These are phyloP conservation scores for Boletus fagicola DNA, from an alignment of 768 basidiomycete genomes.

Conservation along the genomic window DNA sequence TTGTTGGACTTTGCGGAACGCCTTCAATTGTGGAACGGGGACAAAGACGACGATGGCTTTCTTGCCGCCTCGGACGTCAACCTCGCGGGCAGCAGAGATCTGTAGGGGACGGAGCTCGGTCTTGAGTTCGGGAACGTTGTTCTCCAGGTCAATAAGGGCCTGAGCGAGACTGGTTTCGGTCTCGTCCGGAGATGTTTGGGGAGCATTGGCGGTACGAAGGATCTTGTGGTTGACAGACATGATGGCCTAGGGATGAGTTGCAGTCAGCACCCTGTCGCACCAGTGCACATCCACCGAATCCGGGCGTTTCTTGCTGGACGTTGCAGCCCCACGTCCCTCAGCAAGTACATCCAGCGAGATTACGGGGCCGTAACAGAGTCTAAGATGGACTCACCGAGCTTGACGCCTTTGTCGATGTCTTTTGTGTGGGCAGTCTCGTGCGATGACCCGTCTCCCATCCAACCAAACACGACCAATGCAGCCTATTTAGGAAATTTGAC, in stretches of 20 bases:
- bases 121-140: constrained; percentile 98
- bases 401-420: constrained; percentile 56
- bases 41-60: constrained; percentile 99
- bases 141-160: constrained; percentile 95
- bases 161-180: constrained; percentile 90
- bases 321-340: constrained; percentile 18
- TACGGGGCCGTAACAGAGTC: constrained; percentile 21
- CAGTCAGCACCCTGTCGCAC: constrained; percentile 45
- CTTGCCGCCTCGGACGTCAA: constrained; percentile 98
- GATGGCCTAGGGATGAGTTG: constrained; percentile 23
- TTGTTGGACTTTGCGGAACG: constrained; percentile 97
- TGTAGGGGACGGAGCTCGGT: constrained; percentile 91
- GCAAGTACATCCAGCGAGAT: constrained; percentile 19
- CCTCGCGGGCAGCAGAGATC: constrained; percentile 97
- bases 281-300: constrained; percentile 56
- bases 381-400: constrained; percentile 62
- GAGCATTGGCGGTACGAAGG: constrained; percentile 93
- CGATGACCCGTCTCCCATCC: constrained; percentile 3
- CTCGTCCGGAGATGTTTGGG: constrained; percentile 83
- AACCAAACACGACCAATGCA: constrained; percentile 33
- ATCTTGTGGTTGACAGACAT: constrained; percentile 90
- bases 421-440: constrained; percentile 18
- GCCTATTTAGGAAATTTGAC: constrained; percentile 15
- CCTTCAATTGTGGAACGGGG: constrained; percentile 95
- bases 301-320: constrained; percentile 24